Evolutionary conservation across 768 basidiomycete genomes (phyloP), one percentile per base, ranked within the genome.

Genomic region (Russula sp.): DNA sequence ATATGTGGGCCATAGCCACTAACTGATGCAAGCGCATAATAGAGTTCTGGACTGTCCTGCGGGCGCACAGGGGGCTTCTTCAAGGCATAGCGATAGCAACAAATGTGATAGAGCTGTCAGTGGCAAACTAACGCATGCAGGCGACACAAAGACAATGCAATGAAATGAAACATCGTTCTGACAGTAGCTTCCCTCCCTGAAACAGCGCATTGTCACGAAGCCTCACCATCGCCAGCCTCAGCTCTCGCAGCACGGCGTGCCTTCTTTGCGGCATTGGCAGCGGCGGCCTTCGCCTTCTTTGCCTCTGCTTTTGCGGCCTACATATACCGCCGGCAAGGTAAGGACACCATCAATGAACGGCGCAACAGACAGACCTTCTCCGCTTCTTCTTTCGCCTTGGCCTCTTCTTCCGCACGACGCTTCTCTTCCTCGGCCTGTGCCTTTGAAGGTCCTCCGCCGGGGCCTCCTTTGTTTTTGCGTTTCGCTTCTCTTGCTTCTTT

Each of bases 401-500:
- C 86, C 71, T 90, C 85, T 60, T 84, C 86, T 65, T 85, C 87
- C 51, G 81, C 85, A 63, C 85, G 86, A 38, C 75, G 77, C 73
- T 86, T 87, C 46, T 79, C 79, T 68, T 77, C 77, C 65, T 83
- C 81, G 62, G 77, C 79, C 66, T 78, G 78, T 62, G 73, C 76
- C 71, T 72, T 77, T 43, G 83, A 79, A 9, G 74, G 79, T 58
- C 79, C 80, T 10, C 78, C 75, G 35, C 78, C 75, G 61, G 75
- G 70, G 59, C 72, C 75, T 66, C 73, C 73, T 73, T 79, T 76
- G 71, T 69, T 72, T 75, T 82, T 83, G 78, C 93, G 94, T 80
- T 97, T 98, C 41, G 90, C 89, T 69, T 94, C 93, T 11, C 93
- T 81, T 0, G 90, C 90, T 64, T 89, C 93, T 74, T 98, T 98